Conservation (phyloP, 768 basidiomycete species). For the Agrocybe chaxingu region DNA sequence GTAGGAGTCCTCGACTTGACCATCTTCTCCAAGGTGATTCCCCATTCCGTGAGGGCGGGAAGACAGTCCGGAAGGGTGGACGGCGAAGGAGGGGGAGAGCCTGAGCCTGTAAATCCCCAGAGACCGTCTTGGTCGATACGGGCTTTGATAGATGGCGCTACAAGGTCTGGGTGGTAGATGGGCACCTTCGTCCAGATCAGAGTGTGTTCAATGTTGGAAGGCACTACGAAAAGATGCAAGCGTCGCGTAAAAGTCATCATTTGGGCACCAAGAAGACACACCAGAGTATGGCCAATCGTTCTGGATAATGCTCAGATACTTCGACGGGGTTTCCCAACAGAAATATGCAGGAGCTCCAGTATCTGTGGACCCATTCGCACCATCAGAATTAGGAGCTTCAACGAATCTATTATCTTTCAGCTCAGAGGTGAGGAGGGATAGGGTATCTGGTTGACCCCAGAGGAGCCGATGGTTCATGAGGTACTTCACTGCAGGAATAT, state of each 20-base stretch:
- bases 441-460: slow-evolving; percentile 70
- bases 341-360: slow-evolving; percentile 55
- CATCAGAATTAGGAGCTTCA: slow-evolving; percentile 2
- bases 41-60: slow-evolving; percentile 69
- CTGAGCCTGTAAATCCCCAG: slow-evolving; percentile 75
- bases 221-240: slow-evolving; percentile 38
- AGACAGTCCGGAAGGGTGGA: slow-evolving; percentile 55
- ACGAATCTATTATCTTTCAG: slow-evolving; percentile 31
- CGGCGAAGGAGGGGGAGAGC: slow-evolving; percentile 54
- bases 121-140: slow-evolving; percentile 74
- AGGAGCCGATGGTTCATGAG: slow-evolving; percentile 65
- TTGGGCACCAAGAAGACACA: slow-evolving; percentile 22
- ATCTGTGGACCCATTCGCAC: slow-evolving; percentile 23
- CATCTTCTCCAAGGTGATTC: slow-evolving; percentile 59
- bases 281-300: slow-evolving; percentile 92
- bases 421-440: slow-evolving; percentile 56
- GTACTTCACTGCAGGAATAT: slow-evolving; percentile 55
- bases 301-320: slow-evolving; percentile 65
- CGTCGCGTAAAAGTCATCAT: neutral
- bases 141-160: slow-evolving; percentile 45
- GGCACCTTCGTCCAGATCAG: slow-evolving; percentile 78
- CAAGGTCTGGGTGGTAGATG: slow-evolving; percentile 58
- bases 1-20: slow-evolving; percentile 49
- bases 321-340: slow-evolving; percentile 53
- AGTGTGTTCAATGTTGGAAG: slow-evolving; percentile 67